Conservation (phyloP, 108 stramenopile species). For the Pseudonitzschia pungens region DNA sequence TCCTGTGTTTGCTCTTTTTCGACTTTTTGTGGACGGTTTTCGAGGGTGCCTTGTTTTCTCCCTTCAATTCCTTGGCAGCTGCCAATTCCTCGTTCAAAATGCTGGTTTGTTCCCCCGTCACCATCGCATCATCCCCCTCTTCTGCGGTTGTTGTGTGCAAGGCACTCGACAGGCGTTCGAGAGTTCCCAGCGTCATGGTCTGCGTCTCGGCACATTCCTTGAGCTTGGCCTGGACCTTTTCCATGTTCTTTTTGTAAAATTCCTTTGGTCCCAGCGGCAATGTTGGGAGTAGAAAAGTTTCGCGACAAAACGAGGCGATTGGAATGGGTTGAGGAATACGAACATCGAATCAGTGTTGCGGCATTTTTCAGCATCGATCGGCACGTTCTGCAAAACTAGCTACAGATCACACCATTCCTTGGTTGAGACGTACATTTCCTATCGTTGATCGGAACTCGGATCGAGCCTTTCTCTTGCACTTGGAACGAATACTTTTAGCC, state of each 20-base stretch:
- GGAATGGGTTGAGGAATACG: background rate
- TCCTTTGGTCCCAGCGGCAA: conserved; percentile 30
- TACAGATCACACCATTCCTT: background rate
- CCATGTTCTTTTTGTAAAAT: conserved; percentile 59
- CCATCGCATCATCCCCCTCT: conserved; percentile 23
- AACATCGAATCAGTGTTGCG: background rate
- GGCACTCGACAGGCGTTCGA: conserved; percentile 61
- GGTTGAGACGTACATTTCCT: conserved; percentile 58
- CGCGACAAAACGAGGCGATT: background rate
- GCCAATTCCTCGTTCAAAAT: conserved; percentile 13
- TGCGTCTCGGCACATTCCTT: conserved; percentile 43
- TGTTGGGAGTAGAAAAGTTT: background rate
- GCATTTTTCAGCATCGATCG: background rate
- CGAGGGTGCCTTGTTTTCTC: conserved; percentile 36
- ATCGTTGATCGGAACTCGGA: conserved; percentile 79
- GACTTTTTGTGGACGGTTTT: conserved; percentile 11
- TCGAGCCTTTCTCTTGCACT: conserved; percentile 74
- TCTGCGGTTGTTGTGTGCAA: conserved; percentile 29
- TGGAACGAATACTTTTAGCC: conserved; percentile 85
- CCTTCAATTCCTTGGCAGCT: conserved; percentile 34
- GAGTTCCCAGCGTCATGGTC: conserved; percentile 46
- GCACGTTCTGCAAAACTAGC: background rate
- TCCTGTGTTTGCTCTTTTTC: conserved; percentile 19
- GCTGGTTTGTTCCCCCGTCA: conserved; percentile 5
- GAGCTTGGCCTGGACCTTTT: conserved; percentile 62